Evolutionary conservation across 768 basidiomycete species (phyloP).

Genomic region (Suillus sp.): DNA sequence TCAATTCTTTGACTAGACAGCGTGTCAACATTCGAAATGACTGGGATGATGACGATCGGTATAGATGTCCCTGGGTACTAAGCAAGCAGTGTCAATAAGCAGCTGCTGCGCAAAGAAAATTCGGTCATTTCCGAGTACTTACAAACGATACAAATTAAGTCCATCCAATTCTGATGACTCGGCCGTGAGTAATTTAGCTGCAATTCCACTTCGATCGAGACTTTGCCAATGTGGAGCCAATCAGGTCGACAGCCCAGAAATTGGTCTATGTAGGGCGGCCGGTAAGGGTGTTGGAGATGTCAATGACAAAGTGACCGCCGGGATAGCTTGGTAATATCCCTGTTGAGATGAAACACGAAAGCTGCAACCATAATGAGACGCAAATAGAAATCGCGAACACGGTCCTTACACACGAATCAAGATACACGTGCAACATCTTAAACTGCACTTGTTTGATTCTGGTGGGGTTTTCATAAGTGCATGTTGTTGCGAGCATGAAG

Average conservation of each 20-base stretch:
- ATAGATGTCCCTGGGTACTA: background rate
- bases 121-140: background rate
- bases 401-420: conserved; percentile 41
- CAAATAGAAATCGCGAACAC: background rate
- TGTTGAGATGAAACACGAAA: conserved; percentile 70
- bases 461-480: background rate
- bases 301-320: conserved; percentile 70
- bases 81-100: background rate
- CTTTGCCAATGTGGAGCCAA: conserved; percentile 13
- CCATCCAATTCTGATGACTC: background rate
- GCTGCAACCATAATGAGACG: conserved; percentile 35
- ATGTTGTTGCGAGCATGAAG: background rate
- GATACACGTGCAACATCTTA: background rate
- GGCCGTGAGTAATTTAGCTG: background rate
- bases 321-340: conserved; percentile 43
- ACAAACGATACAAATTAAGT: background rate
- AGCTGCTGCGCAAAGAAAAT: background rate
- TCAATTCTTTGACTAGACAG: background rate
- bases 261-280: conserved; percentile 67
- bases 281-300: conserved; percentile 68
- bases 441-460: background rate
- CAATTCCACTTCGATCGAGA: background rate
- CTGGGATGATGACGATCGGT: background rate
- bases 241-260: conserved; percentile 50
- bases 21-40: background rate